Percentiles rank a stretch among this genome's conserved stretches.
Evolutionary conservation across 1,139 yeast genomes (phyloP).

Genomic region (Diutina pseudorugosa): DNA sequence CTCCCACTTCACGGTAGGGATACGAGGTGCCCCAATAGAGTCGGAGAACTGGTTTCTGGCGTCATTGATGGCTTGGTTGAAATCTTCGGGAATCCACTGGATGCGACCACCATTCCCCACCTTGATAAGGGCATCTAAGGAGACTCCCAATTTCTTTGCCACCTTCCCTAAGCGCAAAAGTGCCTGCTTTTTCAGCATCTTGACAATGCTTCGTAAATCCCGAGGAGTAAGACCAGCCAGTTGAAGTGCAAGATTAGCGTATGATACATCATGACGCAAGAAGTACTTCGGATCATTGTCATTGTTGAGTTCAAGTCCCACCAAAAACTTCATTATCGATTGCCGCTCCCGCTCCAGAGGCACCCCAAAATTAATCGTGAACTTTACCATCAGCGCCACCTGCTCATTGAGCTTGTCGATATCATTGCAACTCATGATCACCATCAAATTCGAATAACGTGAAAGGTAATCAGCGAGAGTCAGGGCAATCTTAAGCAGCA

Average conservation of each 20-base stretch:
- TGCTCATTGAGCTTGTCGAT: constrained; percentile 58
- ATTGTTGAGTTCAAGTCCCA: constrained; percentile 16
- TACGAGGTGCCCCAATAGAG: constrained; percentile 93
- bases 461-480: constrained; percentile 44
- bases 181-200: constrained; percentile 50
- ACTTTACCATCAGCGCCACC: constrained; percentile 58
- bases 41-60: constrained; percentile 87
- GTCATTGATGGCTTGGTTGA: constrained; percentile 60
- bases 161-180: constrained; percentile 32
- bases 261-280: constrained; percentile 42
- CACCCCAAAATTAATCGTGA: constrained; percentile 64
- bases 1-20: constrained; percentile 92
- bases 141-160: constrained; percentile 9
- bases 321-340: constrained; percentile 44
- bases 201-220: constrained; percentile 64
- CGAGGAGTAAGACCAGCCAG: constrained; percentile 90
- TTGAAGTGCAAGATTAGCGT: constrained; percentile 57
- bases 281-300: constrained; percentile 13
- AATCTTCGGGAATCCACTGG: constrained; percentile 48
- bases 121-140: constrained; percentile 17
- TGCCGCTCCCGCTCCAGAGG: constrained; percentile 70
- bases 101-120: constrained; percentile 43
- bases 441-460: constrained; percentile 26
- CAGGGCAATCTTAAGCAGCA: constrained; percentile 48
- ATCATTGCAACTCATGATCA: constrained; percentile 65